Conservation (phyloP, 2,329 filamentous ascomycete genomes). For the Amauroascus verrucosus region DNA sequence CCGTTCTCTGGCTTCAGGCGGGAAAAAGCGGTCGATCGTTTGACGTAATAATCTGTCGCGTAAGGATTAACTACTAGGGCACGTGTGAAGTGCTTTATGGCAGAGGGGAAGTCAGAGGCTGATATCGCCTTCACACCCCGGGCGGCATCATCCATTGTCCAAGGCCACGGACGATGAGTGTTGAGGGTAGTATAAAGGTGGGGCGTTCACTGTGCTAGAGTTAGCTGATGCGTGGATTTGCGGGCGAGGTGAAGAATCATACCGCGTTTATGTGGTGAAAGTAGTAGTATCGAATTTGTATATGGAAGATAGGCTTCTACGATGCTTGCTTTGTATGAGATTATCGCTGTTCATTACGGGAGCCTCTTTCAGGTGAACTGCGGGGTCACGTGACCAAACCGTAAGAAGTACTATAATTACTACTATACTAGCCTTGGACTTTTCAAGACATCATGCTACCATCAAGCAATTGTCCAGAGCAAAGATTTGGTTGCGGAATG, state of each 20-base stretch:
- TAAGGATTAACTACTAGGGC: conserved; percentile 53
- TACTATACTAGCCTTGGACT: no score
- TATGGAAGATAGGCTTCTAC: background rate
- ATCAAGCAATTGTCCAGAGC: no score
- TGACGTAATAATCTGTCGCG: conserved; percentile 69
- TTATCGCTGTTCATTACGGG: no score
- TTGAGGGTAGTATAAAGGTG: background rate
- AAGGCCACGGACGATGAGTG: background rate
- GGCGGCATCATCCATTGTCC: conserved; percentile 43
- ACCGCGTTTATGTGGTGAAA: background rate
- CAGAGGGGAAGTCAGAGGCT: conserved; percentile 53
- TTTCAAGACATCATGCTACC: no score
- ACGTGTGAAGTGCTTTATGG: conserved; percentile 56
- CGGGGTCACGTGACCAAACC: no score
- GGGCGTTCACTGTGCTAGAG: background rate
- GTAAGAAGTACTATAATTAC: no score
- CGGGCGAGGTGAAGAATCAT: background rate
- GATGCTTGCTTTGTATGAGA: no score
- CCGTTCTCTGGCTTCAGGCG: conserved; percentile 46
- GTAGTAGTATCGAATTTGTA: background rate
- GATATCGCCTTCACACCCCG: conserved; percentile 54
- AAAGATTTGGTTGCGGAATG: no score
- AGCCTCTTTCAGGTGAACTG: no score
- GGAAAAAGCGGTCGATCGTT: conserved; percentile 69
- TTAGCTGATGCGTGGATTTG: background rate